phyloP scores from a whole-genome alignment of 805 yeast genomes.

The Metschnikowia dekortorum region DNA sequence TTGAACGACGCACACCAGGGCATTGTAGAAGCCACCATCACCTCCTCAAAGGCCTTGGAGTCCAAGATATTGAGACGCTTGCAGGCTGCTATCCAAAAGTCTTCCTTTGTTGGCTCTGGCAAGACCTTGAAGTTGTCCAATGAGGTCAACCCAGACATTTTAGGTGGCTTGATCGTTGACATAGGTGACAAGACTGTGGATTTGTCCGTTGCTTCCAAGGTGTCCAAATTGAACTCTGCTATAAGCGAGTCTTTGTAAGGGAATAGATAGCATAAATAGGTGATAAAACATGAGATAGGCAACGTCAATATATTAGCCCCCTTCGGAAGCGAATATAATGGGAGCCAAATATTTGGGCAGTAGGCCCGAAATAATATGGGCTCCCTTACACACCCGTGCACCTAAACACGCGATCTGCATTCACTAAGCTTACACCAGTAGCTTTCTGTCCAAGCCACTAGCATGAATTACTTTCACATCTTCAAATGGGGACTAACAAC shows the following conservation, averaged over 20 bases:
- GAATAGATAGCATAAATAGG: slow-evolving; percentile 2
- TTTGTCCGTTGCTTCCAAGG: slow-evolving; percentile 78
- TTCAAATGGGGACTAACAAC: slow-evolving; percentile 26
- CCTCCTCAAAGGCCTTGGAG: slow-evolving; percentile 83
- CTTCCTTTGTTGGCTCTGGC: slow-evolving; percentile 78
- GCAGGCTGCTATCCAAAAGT: slow-evolving; percentile 70
- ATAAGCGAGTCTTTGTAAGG: slow-evolving; percentile 78
- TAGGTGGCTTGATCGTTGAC: slow-evolving; percentile 94
- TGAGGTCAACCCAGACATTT: slow-evolving; percentile 80
- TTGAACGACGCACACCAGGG: slow-evolving; percentile 89
- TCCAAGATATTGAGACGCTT: slow-evolving; percentile 72
- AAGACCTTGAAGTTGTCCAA: slow-evolving; percentile 82
- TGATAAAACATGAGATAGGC: background rate
- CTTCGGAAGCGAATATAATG: no score
- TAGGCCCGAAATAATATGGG: no score
- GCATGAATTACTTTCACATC: background rate
- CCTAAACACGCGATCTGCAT: background rate
- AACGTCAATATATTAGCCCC: background rate
- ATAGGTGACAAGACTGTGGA: slow-evolving; percentile 97
- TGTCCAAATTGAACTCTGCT: slow-evolving; percentile 83
- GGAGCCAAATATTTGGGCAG: no score
- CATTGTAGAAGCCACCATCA: slow-evolving; percentile 86
- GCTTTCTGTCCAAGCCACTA: background rate
- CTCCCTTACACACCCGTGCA: background rate
- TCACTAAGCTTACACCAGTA: background rate